These are phyloP conservation scores for Sugiyamaella floridensis DNA, from an alignment of 805 yeast genomes.

Conservation along the genomic window DNA sequence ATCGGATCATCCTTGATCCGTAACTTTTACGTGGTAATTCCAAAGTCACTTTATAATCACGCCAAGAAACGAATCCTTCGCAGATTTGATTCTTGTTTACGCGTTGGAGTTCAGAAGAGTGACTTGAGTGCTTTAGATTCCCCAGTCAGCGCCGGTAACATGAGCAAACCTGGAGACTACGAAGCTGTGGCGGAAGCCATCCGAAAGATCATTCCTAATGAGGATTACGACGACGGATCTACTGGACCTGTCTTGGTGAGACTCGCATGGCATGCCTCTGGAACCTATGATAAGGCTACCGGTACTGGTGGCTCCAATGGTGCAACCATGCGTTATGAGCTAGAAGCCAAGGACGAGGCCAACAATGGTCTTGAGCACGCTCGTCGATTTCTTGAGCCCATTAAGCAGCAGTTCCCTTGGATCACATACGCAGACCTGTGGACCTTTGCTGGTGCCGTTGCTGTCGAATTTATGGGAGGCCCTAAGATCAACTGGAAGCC, in stretches of 20 bases:
- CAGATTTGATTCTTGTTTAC: neutral
- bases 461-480: slow-evolving; percentile 58
- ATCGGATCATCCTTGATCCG: neutral
- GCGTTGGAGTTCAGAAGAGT: neutral
- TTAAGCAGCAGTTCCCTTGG: slow-evolving; percentile 51
- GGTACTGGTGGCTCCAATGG: slow-evolving; percentile 50
- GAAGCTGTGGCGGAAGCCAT: slow-evolving; percentile 34
- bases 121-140: neutral
- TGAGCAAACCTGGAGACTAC: slow-evolving; percentile 32
- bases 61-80: neutral
- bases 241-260: slow-evolving; percentile 73
- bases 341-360: slow-evolving; percentile 41
- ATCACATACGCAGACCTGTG: slow-evolving; percentile 61
- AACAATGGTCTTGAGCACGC: slow-evolving; percentile 48
- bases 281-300: slow-evolving; percentile 59
- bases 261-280: slow-evolving; percentile 81
- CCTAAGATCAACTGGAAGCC: slow-evolving; percentile 75
- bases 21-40: neutral
- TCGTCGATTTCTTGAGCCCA: slow-evolving; percentile 48
- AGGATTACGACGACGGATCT: slow-evolving; percentile 57
- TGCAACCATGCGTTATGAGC: slow-evolving; percentile 45
- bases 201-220: slow-evolving; percentile 33
- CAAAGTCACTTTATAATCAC: neutral
- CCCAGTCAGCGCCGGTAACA: neutral
- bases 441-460: slow-evolving; percentile 64